Conservation (phyloP, 306 rosid genomes). For the Biancaea sappan region DNA sequence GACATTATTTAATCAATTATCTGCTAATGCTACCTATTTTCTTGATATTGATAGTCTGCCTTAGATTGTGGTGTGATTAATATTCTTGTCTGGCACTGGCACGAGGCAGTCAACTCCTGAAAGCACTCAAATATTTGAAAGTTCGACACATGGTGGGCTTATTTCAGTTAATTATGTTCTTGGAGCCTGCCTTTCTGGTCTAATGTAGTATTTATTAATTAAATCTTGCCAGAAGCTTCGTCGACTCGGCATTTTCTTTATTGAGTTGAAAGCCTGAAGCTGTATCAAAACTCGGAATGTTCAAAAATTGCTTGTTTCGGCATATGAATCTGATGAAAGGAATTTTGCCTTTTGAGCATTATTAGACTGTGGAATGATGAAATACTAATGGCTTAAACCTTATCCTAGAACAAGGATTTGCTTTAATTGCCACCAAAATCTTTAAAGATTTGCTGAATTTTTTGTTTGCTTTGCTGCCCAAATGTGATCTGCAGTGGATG, state of each 20-base stretch:
- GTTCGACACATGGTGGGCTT: slow-evolving; percentile 8
- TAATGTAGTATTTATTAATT: background rate
- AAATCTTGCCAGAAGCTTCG: background rate
- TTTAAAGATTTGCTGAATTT: background rate
- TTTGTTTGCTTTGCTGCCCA: background rate
- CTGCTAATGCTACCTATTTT: background rate
- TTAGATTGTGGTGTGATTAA: background rate
- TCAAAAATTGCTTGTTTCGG: background rate
- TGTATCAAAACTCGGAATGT: background rate
- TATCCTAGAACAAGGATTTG: background rate
- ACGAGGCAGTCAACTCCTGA: background rate
- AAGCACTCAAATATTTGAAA: background rate
- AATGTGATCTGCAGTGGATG: slow-evolving; percentile 24
- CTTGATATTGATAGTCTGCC: background rate
- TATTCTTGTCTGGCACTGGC: background rate
- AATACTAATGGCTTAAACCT: background rate
- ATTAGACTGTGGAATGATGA: background rate
- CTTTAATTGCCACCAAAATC: background rate
- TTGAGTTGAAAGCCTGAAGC: background rate
- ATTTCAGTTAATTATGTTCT: slow-evolving; percentile 6
- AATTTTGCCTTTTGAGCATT: background rate
- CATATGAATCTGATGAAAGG: slow-evolving; percentile 3
- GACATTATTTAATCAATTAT: background rate
- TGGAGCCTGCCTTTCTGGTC: background rate
- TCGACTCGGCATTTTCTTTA: background rate